phyloP scores from a whole-genome alignment of 2,329 filamentous ascomycete genomes.

The Nigrograna mackinnonii region DNA sequence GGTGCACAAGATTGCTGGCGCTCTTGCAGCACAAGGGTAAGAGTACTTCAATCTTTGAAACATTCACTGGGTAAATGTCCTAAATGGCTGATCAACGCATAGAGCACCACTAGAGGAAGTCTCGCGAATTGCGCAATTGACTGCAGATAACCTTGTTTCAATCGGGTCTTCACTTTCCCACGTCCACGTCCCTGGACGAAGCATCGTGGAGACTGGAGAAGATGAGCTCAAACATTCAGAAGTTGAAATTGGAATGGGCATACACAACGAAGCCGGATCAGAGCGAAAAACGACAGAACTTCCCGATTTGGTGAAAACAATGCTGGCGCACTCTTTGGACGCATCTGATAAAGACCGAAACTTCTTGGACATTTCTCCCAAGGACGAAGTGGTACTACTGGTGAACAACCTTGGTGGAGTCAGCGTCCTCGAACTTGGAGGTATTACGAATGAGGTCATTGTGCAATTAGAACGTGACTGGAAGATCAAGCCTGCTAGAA shows the following conservation, averaged over 20 bases:
- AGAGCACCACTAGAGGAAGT: constrained; percentile 68
- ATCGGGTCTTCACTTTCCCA: constrained; percentile 86
- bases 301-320: constrained; percentile 54
- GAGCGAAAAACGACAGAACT: constrained; percentile 48
- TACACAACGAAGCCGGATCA: constrained; percentile 67
- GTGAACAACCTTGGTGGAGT: constrained; percentile 79
- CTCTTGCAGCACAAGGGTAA: constrained; percentile 69
- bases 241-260: constrained; percentile 73
- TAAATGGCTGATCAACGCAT: constrained; percentile 1
- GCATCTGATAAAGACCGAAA: constrained; percentile 68
- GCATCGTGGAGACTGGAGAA: constrained; percentile 53
- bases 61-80: neutral
- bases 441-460: constrained; percentile 70
- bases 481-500: constrained; percentile 63
- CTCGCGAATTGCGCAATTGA: constrained; percentile 69
- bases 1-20: constrained; percentile 88
- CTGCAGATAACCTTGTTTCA: constrained; percentile 76
- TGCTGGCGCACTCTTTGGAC: constrained; percentile 68
- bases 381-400: constrained; percentile 67
- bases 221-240: constrained; percentile 64
- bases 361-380: constrained; percentile 65
- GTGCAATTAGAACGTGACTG: constrained; percentile 62
- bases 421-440: constrained; percentile 71
- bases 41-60: neutral
- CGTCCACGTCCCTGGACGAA: constrained; percentile 88